phyloP scores from a whole-genome alignment of 345 rosid species.

The Murraya paniculata region DNA sequence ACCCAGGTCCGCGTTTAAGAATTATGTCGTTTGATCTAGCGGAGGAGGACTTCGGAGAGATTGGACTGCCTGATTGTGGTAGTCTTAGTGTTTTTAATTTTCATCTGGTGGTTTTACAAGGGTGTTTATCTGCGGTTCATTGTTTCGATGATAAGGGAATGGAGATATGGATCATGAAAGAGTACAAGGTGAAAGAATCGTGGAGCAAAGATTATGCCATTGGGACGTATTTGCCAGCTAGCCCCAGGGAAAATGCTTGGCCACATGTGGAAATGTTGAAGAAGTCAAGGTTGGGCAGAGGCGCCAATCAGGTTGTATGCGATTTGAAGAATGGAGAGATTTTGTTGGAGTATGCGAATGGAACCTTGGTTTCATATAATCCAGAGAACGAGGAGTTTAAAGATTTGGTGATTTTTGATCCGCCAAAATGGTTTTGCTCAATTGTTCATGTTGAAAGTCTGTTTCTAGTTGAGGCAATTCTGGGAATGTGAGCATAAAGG shows the following conservation, averaged over 20 bases:
- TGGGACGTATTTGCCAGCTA: slow-evolving; percentile 6
- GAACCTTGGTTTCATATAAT: slow-evolving; percentile 7
- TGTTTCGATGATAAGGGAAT: neutral
- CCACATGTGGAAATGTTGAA: neutral
- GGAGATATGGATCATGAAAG: slow-evolving; percentile 16
- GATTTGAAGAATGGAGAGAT: slow-evolving; percentile 6
- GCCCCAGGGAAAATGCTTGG: neutral
- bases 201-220: slow-evolving; percentile 6
- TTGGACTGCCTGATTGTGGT: neutral
- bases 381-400: neutral
- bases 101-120: slow-evolving; percentile 5
- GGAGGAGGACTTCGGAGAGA: neutral
- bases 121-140: slow-evolving; percentile 8
- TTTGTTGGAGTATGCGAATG: neutral
- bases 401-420: neutral
- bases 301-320: slow-evolving; percentile 4
- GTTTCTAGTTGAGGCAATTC: neutral
- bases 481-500: neutral
- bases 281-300: neutral
- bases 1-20: too few species aligned
- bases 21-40: slow-evolving; percentile 11
- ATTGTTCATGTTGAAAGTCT: slow-evolving; percentile 7
- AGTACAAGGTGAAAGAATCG: slow-evolving; percentile 14
- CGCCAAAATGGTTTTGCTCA: slow-evolving; percentile 15
- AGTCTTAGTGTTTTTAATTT: neutral